Evolutionary conservation across 2,329 filamentous ascomycete species (phyloP), one percentile per base, ranked within the genome.

Genomic region (Penicillium glabrum): DNA sequence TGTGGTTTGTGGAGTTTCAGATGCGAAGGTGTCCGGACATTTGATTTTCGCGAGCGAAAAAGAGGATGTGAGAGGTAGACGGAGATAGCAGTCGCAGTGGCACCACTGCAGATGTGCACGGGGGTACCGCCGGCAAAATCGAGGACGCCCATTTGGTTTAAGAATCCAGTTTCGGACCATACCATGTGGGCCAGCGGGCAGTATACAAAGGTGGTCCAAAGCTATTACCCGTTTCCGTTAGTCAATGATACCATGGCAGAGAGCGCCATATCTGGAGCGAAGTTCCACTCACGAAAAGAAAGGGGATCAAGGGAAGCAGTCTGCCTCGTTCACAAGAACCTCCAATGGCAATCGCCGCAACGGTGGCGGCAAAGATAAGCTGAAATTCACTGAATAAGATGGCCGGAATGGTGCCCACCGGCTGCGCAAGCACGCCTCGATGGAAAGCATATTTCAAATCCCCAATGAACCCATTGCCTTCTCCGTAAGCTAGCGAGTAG

Each of bases 321-420:
- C 79, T 69, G 0, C 79, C 79, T 35, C 79, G 69, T 64, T 82
- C 80, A 62, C 78, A 81, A 31, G 76, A 74, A 14, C 79, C 79
- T 6, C 80, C 80, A 9, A 82, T 74, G 1, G 79, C 75, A 61
- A 82, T 82, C 1, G 79, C 79, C 61, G 79, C 82, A 1, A 82
- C 79, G 1, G 79, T 82, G 0, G 80, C 79, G 53, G 75, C 72
- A 56, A 82, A 82, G 1, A 82, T 76, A 10, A 82, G 67, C 67
- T 82, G 80, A 53, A 82, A 82, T 64, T 81, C 79, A 49, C 77
- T 80, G 67, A 82, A 82, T 5, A 82, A 63, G 13, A 82, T 76
- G 6, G 79, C 79, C 0, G 80, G 79, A 45, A 82, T 82, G 0
- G 77, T 79, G 4, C 80, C 79, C 1, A 82, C 73, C 0, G 80